Base-by-base conservation (phyloP, 352 stramenopile species). In the Phytophthora macrochlamydospora region DNA sequence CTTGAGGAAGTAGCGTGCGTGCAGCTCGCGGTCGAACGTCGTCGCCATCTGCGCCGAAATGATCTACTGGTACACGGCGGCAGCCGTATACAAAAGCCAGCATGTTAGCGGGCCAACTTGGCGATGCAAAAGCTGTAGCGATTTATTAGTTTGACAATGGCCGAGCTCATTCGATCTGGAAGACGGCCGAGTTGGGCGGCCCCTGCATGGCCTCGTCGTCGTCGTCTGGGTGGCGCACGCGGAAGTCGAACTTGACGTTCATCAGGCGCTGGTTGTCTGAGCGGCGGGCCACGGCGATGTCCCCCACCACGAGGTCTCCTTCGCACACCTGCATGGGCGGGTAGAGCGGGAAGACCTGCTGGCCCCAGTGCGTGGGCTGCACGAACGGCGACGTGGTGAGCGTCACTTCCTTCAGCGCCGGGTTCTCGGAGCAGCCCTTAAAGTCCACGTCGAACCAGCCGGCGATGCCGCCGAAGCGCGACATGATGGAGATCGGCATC, bases 381-480 rank as follows among this genome's bases (percentile, higher is more conserved):
- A 96, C 87, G 51, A 92, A 96, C 4, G 94, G 95, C 48, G 90
- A 95, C 45, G 94, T 98, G 46, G 85, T 93, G 28, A 98, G 90
- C 56, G 81, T 95, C 55, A 98, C 83, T 37, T 87, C 70, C 66
- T 86, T 89, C 63, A 79, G 12, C 24, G 85, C 89, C 8, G 89
- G 89, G 62, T 93, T 89, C 57, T 95, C 79, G 1, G 65, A 58
- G 57, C 73, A 92, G 43, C 97, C 97, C 62, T 90, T 95, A 76
- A 99, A 99, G 71, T 99, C 96, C n/a, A 98, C 92, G 64, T 98
- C 98, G 73, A 99, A 99, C 98, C 98, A 99, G 56, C 97, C 96
- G 14, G 97, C 98, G 69, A 99, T 97, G 56, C 97, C 98, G 64
- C 87, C 85, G 61, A 96, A 95, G 64, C 89, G 89, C 28, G 85